Evolutionary conservation across 495 filamentous ascomycete species (phyloP), one percentile per base, ranked within the genome.

Genomic region (Neurospora sp.): DNA sequence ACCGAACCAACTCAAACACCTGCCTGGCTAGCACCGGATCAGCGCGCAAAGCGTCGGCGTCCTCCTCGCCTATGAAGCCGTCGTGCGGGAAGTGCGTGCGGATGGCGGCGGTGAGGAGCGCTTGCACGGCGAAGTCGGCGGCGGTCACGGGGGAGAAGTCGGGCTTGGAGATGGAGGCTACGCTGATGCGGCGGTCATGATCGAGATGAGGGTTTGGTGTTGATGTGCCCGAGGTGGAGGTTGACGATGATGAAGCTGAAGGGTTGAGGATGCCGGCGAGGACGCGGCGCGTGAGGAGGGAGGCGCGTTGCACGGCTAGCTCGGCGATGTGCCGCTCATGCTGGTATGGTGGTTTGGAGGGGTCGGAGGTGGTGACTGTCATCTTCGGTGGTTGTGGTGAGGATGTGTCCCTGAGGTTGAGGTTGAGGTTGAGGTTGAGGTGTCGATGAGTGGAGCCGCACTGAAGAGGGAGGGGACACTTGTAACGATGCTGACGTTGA

Each of bases 91-190:
- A 89, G 48, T 76, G 78, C 69, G 76, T 53, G 76, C 85, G 86
- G 42, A 89, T 79, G 12, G 86, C 84, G 53, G 79, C 81, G 74
- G 89, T 87, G 68, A 89, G 84, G 14, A 88, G 81, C 40, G 86
- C 85, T 73, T 89, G 87, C 10, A 85, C 83, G 70, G 83, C 87
- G 73, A 87, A 88, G 74, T 89, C 87, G 75, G 85, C 86, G 27
- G 86, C 83, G 3, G 87, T 89, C 6, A 89, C 87, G 4, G 87
- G 87, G 3, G 84, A 85, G 3, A 76, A 75, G 75, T 89, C 87
- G 69, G 77, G 78, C 71, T 89, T 89, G 75, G 84, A 81, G n/a
- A 87, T 77, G 14, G 76, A 71, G 70, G 68, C 40, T 31, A 69
- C 72, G 35, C 70, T 73, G 22, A 70, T n/a, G 74, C 40, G 45